These are phyloP conservation scores for Kalmusia sp. DNA, from an alignment of 2,329 filamentous ascomycete species.

Conservation along the genomic window DNA sequence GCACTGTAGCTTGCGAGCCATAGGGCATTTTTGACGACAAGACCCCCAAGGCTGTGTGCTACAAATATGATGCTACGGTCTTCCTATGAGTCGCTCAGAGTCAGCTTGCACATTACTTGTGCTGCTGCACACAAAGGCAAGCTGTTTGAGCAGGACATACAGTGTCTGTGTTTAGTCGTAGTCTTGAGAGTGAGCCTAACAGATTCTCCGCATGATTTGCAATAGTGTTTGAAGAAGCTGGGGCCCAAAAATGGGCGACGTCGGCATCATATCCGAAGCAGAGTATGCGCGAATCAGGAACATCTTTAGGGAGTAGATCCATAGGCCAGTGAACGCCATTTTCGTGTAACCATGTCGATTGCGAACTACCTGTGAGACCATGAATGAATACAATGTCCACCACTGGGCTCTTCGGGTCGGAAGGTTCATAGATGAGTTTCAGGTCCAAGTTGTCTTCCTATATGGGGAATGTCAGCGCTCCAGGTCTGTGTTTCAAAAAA, in stretches of 20 bases:
- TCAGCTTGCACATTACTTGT: too few species aligned
- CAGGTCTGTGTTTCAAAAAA: too few species aligned
- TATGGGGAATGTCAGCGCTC: too few species aligned
- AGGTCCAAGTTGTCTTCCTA: too few species aligned
- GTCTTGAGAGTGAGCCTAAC: constrained; percentile 10
- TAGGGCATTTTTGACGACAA: constrained; percentile 15
- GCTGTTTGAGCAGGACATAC: too few species aligned
- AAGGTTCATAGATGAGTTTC: too few species aligned
- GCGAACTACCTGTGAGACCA: constrained; percentile 15
- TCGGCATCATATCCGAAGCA: constrained; percentile 17
- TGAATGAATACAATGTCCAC: constrained; percentile 18
- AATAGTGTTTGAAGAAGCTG: not conserved
- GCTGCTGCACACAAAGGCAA: too few species aligned
- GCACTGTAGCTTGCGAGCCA: not conserved
- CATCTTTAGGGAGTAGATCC: constrained; percentile 10
- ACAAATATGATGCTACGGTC: constrained; percentile 4
- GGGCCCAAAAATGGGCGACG: constrained; percentile 10
- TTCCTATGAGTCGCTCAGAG: too few species aligned
- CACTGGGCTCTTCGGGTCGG: too few species aligned
- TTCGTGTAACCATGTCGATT: constrained; percentile 12
- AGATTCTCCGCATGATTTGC: constrained; percentile 7
- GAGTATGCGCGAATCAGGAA: constrained; percentile 11
- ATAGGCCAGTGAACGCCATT: constrained; percentile 11
- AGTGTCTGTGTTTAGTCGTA: too few species aligned
- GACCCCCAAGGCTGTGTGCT: constrained; percentile 18